Base-by-base conservation (phyloP, 306 rosid genomes). In the Castanea sativa region DNA sequence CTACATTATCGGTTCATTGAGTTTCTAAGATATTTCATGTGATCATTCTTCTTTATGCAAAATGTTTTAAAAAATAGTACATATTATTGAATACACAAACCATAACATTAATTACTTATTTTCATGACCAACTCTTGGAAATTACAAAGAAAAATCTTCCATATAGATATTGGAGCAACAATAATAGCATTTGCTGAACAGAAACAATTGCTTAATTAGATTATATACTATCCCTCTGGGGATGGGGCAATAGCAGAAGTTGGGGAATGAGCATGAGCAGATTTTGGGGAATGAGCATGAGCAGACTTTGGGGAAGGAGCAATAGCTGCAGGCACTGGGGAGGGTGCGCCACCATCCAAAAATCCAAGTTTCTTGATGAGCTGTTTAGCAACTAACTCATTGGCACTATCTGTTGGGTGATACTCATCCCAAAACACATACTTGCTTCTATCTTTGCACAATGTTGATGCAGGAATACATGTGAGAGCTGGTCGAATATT, bases 381-480 rank as follows among this genome's bases (percentile, higher is more conserved):
- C 83, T 93, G 98, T 14, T 73, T 87, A 2, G 99, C 98, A 86
- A 95, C 85, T 1, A 93, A 19, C 80, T 90, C 88, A 77, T 90
- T 95, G 43, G 99, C 99, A 52, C 81, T 85, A 78, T 95, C 99
- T 0, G 97, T 76, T 3, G 99, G 99, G 82, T 95, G 99, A 57
- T 95, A 95, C 76, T 95, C 99, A 70, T 95, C 99, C 99, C 98
- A 95, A 78, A 95, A 95, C 69, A 95, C 92, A 55, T 95, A 93
- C 71, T 95, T 93, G 86, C 99, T 95, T 88, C 99, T 91, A 67
- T 95, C 97, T 73, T 76, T 81, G 83, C 99, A 95, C 80, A 95
- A 59, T 38, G 71, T 77, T 59, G 99, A 95, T 56, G 94, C 97
- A 2, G 99, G 99, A 11, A 89, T 41, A 56, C 98, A 95, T 43